These are phyloP conservation scores for Ceratocystis albifundus DNA, from an alignment of 2,329 filamentous ascomycete genomes.

Conservation along the genomic window DNA sequence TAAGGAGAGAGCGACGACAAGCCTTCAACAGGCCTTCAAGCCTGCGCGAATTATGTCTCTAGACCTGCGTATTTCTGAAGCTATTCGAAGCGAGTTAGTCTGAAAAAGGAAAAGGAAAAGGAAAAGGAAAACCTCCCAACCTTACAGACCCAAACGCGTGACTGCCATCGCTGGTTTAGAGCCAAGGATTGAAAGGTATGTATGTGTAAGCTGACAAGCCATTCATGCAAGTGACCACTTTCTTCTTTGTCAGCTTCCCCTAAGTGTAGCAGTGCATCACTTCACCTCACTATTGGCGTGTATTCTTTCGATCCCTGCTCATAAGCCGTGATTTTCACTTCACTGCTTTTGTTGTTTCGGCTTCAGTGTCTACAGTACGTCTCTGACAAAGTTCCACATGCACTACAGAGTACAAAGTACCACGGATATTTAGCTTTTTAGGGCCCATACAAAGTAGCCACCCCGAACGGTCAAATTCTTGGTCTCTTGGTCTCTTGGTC, in stretches of 20 bases:
- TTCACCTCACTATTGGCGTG: too few relatives aligned
- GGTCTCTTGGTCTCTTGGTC: background rate
- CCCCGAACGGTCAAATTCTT: background rate
- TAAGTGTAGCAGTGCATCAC: background rate
- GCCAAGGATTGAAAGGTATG: background rate
- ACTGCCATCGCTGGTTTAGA: background rate
- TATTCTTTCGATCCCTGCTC: background rate
- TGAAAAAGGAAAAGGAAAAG: background rate
- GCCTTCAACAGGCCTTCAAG: background rate
- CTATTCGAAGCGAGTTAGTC: background rate
- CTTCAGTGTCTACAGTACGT: background rate
- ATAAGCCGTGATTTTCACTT: background rate
- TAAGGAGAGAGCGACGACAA: background rate
- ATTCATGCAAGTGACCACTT: background rate
- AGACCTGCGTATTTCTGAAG: too few relatives aligned
- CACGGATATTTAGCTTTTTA: background rate
- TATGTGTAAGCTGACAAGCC: background rate
- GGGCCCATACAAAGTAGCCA: background rate
- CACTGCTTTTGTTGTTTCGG: background rate
- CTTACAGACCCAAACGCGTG: background rate
- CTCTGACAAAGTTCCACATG: background rate
- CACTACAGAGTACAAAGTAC: background rate
- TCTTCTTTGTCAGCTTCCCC: background rate
- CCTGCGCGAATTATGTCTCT: background rate
- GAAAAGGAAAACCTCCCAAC: too few relatives aligned